A percentile compares a stretch with the other conserved stretches of the same genome.
phyloP scores from a whole-genome alignment of 768 basidiomycete genomes.

The Termitomyces bulborhizus region DNA sequence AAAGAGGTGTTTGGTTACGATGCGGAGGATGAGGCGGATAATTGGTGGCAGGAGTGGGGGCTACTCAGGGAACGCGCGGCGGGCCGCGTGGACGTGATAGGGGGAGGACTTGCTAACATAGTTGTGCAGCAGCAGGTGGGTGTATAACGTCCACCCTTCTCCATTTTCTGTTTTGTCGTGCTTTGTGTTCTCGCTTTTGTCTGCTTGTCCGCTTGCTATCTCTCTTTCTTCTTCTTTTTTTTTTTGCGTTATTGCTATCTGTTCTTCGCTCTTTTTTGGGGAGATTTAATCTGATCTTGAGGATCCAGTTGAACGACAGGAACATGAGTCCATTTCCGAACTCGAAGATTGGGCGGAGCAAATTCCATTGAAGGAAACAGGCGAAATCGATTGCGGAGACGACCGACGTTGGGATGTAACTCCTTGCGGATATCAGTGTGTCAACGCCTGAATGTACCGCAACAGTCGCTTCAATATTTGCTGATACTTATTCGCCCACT shows the following conservation, averaged over 20 bases:
- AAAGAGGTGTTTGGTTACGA: constrained; percentile 47
- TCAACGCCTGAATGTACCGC: neutral
- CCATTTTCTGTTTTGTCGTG: neutral
- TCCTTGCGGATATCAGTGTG: constrained; percentile 4
- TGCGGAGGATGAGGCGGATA: constrained; percentile 51
- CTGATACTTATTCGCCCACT: neutral
- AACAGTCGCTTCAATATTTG: neutral
- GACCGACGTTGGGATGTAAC: neutral
- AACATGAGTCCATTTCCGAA: neutral
- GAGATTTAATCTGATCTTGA: constrained; percentile 2
- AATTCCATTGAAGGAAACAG: neutral
- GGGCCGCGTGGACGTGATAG: constrained; percentile 15
- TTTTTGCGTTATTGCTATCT: neutral
- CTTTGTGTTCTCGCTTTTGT: neutral
- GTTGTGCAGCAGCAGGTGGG: constrained; percentile 8
- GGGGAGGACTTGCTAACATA: neutral
- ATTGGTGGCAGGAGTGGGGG: constrained; percentile 57
- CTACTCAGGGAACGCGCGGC: constrained; percentile 32
- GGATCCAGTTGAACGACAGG: neutral
- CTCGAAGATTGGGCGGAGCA: neutral
- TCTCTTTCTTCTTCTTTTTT: neutral
- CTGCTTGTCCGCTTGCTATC: neutral
- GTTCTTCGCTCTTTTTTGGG: neutral
- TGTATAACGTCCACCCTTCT: neutral
- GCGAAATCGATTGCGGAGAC: neutral